Evolutionary conservation across 345 rosid species (phyloP).

Genomic region (Acer campestre): DNA sequence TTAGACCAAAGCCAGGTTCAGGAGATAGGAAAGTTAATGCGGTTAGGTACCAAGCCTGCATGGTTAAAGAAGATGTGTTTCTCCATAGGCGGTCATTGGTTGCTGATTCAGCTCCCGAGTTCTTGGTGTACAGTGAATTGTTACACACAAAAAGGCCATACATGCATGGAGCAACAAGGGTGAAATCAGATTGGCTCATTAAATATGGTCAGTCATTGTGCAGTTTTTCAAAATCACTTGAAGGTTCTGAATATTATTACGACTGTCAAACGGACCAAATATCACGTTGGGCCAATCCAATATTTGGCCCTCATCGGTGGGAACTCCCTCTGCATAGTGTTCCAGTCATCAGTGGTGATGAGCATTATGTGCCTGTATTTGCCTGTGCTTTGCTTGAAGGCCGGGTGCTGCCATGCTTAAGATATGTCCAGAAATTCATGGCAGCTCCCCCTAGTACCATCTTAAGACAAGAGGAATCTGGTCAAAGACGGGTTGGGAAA

Average conservation of each 20-base stretch:
- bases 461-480: slow-evolving; percentile 55
- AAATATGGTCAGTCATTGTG: slow-evolving; percentile 62
- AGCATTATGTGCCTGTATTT: slow-evolving; percentile 52
- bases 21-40: slow-evolving; percentile 51
- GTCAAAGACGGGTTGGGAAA: slow-evolving; percentile 66
- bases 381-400: slow-evolving; percentile 82
- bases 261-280: slow-evolving; percentile 56
- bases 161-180: slow-evolving; percentile 81
- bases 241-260: slow-evolving; percentile 67
- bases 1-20: slow-evolving; percentile 34
- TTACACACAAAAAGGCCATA: slow-evolving; percentile 71
- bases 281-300: slow-evolving; percentile 57
- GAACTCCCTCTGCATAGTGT: slow-evolving; percentile 58
- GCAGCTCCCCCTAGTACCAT: slow-evolving; percentile 60
- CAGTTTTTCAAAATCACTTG: slow-evolving; percentile 52
- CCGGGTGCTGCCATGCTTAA: slow-evolving; percentile 68
- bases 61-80: slow-evolving; percentile 66
- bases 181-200: slow-evolving; percentile 78
- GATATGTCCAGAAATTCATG: slow-evolving; percentile 40
- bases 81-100: slow-evolving; percentile 82
- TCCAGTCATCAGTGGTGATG: slow-evolving; percentile 30
- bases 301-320: slow-evolving; percentile 72
- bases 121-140: slow-evolving; percentile 79
- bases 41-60: slow-evolving; percentile 64
- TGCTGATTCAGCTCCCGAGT: slow-evolving; percentile 70